A percentile compares a stretch with the other conserved stretches of the same genome.
These are phyloP conservation scores for Echinochloa phyllopogon DNA, from an alignment of 176 grass and related monocot genomes.

Conservation along the genomic window DNA sequence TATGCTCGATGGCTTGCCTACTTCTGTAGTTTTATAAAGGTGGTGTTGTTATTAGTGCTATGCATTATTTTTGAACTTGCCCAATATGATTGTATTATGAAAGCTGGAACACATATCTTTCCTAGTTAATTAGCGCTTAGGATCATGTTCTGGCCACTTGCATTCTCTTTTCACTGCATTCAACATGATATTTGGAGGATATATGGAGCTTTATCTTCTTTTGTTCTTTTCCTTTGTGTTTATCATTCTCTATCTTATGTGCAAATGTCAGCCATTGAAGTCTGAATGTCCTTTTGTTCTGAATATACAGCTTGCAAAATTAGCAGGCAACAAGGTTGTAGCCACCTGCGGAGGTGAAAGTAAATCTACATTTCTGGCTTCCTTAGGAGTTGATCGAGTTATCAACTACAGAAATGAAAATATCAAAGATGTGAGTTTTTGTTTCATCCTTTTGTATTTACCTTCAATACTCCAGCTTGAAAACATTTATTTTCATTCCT, in stretches of 20 bases:
- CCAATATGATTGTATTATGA: constrained; percentile 25
- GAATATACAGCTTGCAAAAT: constrained; percentile 76
- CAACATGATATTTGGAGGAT: constrained; percentile 18
- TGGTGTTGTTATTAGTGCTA: not conserved
- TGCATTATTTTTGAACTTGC: not conserved
- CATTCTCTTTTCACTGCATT: constrained; percentile 28
- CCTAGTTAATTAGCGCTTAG: constrained; percentile 11
- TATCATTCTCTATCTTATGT: constrained; percentile 34
- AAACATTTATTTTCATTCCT: constrained; percentile 3
- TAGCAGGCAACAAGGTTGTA: constrained; percentile 95
- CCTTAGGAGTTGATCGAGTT: constrained; percentile 87
- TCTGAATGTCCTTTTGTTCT: constrained; percentile 29
- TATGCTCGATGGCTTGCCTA: constrained; percentile 14
- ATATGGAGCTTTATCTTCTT: constrained; percentile 14
- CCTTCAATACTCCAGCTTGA: constrained; percentile 23
- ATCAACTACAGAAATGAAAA: constrained; percentile 88
- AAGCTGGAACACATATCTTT: constrained; percentile 8
- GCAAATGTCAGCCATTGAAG: not conserved
- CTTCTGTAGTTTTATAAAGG: constrained; percentile 31
- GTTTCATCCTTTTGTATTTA: constrained; percentile 9
- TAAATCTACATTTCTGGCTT: constrained; percentile 78
- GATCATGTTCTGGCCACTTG: constrained; percentile 10
- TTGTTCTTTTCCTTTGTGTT: constrained; percentile 3
- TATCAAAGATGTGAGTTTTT: constrained; percentile 71
- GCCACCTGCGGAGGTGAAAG: constrained; percentile 90